Base-by-base conservation (phyloP, 2,329 filamentous ascomycete species). In the Colletotrichum cuscutae region DNA sequence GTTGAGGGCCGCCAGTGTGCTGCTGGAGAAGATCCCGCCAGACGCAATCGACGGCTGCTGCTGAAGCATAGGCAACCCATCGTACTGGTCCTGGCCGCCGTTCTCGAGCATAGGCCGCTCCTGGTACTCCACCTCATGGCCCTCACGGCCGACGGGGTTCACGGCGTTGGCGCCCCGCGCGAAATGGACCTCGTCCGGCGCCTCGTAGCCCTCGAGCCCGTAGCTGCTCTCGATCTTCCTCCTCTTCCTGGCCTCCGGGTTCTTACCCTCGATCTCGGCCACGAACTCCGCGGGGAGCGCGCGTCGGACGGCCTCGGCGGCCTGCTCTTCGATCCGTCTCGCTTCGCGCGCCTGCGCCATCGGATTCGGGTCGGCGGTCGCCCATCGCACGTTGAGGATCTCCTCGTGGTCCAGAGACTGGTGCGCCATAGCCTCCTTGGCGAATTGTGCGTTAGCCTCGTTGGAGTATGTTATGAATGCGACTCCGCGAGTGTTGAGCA, bases 391-490 rank as follows among this genome's bases (percentile, higher is more conserved):
- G 82, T 99, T 99, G 30, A 99, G 85, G 26, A 98, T 92, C 83
- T 99, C 97, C 75, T 91, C 92, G 81, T 98, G 93, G 78, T 99
- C 97, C 32, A 99, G 86, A 1, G 91, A 91, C 84, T 99, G 97
- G 80, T 98, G 95, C 5, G 95, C 94, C 96, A 99, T 98, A 1
- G 97, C 94, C 82, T 98, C 95, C 80, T 96, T 96, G 4, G 95
- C 95, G 77, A 98, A 98, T 80, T 97, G 93, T 2, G 93, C 92
- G 35, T 73, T 73, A 4, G 71, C 92, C 80, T 98, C 94, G 80
- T 98, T 98, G 28, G 90, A 89, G 80, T 98, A 98, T 11, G 97
- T 99, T 68, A 99, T 92, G 81, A 99, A 99, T 0, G 92, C 97
- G 24, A 99, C 97, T 67, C 97, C 97, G 53, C 96, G 87, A 1